Conservation (phyloP, 441 rosid genomes). For the Omphalea diandra region DNA sequence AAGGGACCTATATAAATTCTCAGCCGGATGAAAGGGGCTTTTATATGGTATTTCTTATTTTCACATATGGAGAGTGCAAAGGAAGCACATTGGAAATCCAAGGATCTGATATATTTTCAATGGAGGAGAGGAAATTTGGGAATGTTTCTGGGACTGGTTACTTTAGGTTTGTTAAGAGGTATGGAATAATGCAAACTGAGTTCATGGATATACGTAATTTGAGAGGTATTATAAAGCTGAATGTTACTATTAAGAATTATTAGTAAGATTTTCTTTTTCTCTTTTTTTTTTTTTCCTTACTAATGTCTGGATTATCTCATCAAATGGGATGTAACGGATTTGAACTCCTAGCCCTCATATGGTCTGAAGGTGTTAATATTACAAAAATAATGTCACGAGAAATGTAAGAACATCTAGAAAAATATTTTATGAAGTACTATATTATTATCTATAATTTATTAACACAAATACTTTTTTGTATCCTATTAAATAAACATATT, state of each 20-base stretch:
- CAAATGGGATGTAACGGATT: too few relatives aligned
- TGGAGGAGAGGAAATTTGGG: conserved; percentile 42
- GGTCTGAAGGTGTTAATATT: too few relatives aligned
- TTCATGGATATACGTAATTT: conserved; percentile 35
- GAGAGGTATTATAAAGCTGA: conserved; percentile 41
- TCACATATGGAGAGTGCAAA: conserved; percentile 35
- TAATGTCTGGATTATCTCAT: neutral
- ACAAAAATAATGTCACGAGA: too few relatives aligned
- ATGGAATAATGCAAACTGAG: conserved; percentile 38
- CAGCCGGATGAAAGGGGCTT: conserved; percentile 45
- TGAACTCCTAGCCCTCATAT: too few relatives aligned
- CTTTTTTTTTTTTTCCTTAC: neutral
- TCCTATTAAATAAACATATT: too few relatives aligned
- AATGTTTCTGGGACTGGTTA: conserved; percentile 42
- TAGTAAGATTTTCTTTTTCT: neutral
- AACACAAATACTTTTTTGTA: too few relatives aligned
- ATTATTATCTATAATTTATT: too few relatives aligned
- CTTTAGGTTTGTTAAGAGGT: conserved; percentile 43
- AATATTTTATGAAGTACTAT: too few relatives aligned
- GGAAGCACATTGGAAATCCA: conserved; percentile 48
- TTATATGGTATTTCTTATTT: conserved; percentile 37
- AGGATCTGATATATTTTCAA: conserved; percentile 38
- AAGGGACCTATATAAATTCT: conserved; percentile 42
- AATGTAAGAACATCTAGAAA: too few relatives aligned
- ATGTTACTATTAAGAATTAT: conserved; percentile 36